These are phyloP conservation scores for Emericellopsis terricola DNA, from an alignment of 495 filamentous ascomycete species.

Conservation along the genomic window DNA sequence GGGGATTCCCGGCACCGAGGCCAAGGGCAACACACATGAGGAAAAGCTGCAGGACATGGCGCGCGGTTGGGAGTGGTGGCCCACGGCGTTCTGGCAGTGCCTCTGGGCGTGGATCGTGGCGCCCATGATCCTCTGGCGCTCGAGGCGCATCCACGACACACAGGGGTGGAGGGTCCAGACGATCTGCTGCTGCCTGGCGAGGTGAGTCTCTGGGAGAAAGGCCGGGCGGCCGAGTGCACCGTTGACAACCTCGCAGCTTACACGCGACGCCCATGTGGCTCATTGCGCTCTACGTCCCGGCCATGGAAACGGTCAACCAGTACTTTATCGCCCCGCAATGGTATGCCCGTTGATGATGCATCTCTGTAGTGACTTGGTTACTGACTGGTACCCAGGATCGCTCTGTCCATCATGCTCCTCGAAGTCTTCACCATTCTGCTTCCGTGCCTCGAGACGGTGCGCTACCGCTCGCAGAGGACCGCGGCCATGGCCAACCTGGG, in stretches of 20 bases:
- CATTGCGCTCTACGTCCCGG: constrained; percentile 37
- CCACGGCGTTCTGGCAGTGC: constrained; percentile 43
- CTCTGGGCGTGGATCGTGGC: constrained; percentile 42
- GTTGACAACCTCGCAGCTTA: constrained; percentile 21
- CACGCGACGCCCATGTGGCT: constrained; percentile 52
- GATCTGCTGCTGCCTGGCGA: constrained; percentile 36
- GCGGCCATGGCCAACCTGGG: constrained; percentile 10
- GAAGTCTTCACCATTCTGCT: constrained; percentile 31
- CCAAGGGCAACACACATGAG: constrained; percentile 26
- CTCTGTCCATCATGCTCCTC: constrained; percentile 18
- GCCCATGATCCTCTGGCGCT: constrained; percentile 21
- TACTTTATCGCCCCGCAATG: constrained; percentile 33
- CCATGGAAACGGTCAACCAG: constrained; percentile 32
- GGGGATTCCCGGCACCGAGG: constrained; percentile 23
- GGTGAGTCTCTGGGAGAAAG: constrained; percentile 14
- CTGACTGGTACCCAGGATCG: constrained; percentile 13
- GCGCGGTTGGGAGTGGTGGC: constrained; percentile 51
- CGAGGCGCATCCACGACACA: constrained; percentile 38
- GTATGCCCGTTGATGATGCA: constrained; percentile 28
- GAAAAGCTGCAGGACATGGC: constrained; percentile 24
- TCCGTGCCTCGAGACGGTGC: constrained; percentile 19
- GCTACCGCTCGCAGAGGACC: constrained; percentile 9
- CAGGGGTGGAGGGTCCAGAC: constrained; percentile 54
- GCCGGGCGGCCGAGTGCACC: neutral
- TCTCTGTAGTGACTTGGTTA: constrained; percentile 3